Percentiles rank a stretch among this genome's conserved stretches.
Conservation (phyloP, 163 green algal genomes). For the Coccomyxa subellipsoidea region DNA sequence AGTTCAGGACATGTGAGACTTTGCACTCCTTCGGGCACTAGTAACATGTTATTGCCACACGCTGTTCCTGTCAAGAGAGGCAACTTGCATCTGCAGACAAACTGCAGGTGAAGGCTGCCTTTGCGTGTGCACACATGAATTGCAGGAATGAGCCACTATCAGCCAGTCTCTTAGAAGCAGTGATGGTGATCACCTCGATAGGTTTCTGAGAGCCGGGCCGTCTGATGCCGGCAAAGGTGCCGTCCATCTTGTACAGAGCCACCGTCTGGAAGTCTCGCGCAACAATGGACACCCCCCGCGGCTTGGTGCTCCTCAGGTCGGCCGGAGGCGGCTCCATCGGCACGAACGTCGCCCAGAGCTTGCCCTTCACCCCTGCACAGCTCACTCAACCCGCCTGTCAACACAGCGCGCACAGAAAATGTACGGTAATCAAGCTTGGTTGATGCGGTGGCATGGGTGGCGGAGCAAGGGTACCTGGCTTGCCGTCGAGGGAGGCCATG, state of each 20-base stretch:
- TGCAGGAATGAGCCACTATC: too few species aligned
- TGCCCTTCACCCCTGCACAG: constrained; percentile 33
- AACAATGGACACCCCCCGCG: constrained; percentile 77
- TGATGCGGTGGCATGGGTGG: too few species aligned
- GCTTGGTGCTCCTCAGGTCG: constrained; percentile 5
- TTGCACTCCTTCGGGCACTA: too few species aligned
- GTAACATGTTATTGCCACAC: too few species aligned
- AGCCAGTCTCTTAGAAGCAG: background rate
- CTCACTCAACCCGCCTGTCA: background rate
- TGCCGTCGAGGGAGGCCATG: constrained; percentile 76
- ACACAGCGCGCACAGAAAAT: background rate
- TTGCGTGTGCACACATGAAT: too few species aligned
- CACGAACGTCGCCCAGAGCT: constrained; percentile 90
- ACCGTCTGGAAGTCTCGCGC: constrained; percentile 88
- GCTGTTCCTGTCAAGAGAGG: too few species aligned
- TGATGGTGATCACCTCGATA: constrained; percentile 51
- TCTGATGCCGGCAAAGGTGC: constrained; percentile 93
- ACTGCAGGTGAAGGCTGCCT: too few species aligned
- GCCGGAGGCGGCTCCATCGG: constrained; percentile 51
- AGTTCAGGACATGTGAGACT: background rate
- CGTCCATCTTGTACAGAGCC: constrained; percentile 82
- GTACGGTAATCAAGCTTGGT: background rate
- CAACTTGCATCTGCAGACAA: too few species aligned
- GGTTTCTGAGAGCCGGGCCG: constrained; percentile 77
- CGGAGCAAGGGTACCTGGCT: too few species aligned